Evolutionary conservation across 2,329 filamentous ascomycete genomes (phyloP).

Genomic region (Cladophialophora yegresii): DNA sequence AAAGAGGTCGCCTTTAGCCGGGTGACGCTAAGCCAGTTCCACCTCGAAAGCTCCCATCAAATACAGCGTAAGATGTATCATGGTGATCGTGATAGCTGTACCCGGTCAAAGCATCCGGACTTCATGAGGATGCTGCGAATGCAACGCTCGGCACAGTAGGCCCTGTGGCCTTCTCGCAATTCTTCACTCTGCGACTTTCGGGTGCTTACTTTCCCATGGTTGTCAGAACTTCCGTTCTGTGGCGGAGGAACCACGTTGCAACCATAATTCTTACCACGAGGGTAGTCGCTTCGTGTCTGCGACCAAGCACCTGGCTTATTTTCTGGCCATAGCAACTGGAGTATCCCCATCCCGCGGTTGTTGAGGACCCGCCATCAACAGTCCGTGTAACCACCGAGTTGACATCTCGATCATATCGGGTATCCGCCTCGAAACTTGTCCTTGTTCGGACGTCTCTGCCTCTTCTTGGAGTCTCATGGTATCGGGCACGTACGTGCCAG

Average conservation of each 20-base stretch:
- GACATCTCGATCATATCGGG: conserved; percentile 14
- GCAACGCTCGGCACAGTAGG: background rate
- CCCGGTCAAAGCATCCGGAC: conserved; percentile 5
- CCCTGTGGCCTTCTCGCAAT: background rate
- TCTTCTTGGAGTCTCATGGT: background rate
- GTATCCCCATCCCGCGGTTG: conserved; percentile 19
- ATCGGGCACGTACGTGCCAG: background rate
- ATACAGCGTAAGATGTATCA: conserved; percentile 14
- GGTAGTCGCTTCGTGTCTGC: background rate
- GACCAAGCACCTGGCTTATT: background rate
- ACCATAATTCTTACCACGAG: background rate
- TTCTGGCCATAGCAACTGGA: background rate
- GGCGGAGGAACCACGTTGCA: background rate
- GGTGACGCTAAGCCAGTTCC: background rate
- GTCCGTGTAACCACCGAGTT: background rate
- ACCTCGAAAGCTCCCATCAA: background rate
- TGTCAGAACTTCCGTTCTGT: background rate
- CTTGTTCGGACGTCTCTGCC: conserved; percentile 12
- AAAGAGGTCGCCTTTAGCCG: conserved; percentile 1
- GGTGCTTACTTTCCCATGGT: background rate
- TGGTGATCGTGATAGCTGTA: conserved; percentile 1
- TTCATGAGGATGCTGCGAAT: conserved; percentile 2
- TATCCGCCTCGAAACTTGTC: conserved; percentile 15
- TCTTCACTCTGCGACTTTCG: background rate
- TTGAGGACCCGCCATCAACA: background rate